phyloP scores from a whole-genome alignment of 106 monocot species.

The Alisma plantagoaquatica region DNA sequence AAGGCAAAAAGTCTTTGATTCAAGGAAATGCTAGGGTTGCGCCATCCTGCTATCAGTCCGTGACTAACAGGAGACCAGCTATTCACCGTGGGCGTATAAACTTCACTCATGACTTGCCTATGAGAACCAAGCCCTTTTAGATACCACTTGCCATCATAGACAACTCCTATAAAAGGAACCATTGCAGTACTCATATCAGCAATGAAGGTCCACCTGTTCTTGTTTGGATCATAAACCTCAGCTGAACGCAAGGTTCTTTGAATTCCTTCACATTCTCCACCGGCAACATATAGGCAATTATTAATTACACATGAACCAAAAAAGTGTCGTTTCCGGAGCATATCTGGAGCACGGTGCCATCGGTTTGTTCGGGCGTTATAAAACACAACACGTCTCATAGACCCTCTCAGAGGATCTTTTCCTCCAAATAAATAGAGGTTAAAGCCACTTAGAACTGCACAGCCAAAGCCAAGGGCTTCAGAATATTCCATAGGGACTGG shows the following conservation, averaged over 20 bases:
- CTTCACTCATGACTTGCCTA: slow-evolving; percentile 13
- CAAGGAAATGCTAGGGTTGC: slow-evolving; percentile 15
- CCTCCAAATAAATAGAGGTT: slow-evolving; percentile 22
- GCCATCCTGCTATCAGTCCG: slow-evolving; percentile 14
- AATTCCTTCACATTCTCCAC: slow-evolving; percentile 16
- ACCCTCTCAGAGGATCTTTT: slow-evolving; percentile 17
- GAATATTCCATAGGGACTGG: slow-evolving; percentile 20
- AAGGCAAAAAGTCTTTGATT: slow-evolving; percentile 16
- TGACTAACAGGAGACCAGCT: slow-evolving; percentile 9
- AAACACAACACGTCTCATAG: slow-evolving; percentile 19
- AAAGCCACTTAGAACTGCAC: slow-evolving; percentile 19
- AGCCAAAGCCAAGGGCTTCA: slow-evolving; percentile 19
- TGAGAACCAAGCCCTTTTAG: slow-evolving; percentile 14
- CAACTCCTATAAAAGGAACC: slow-evolving; percentile 14
- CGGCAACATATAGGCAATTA: slow-evolving; percentile 16
- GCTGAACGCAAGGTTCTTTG: slow-evolving; percentile 9
- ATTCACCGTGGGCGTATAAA: slow-evolving; percentile 9
- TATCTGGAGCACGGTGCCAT: slow-evolving; percentile 27
- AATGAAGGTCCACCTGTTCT: slow-evolving; percentile 15
- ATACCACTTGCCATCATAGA: slow-evolving; percentile 18
- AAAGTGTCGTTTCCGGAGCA: slow-evolving; percentile 15
- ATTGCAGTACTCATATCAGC: slow-evolving; percentile 18
- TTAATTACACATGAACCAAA: slow-evolving; percentile 15
- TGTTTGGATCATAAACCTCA: slow-evolving; percentile 17
- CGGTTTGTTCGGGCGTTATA: slow-evolving; percentile 18